Conservation (phyloP, 83 land plant species). For the Diphasiastrum complanatum region DNA sequence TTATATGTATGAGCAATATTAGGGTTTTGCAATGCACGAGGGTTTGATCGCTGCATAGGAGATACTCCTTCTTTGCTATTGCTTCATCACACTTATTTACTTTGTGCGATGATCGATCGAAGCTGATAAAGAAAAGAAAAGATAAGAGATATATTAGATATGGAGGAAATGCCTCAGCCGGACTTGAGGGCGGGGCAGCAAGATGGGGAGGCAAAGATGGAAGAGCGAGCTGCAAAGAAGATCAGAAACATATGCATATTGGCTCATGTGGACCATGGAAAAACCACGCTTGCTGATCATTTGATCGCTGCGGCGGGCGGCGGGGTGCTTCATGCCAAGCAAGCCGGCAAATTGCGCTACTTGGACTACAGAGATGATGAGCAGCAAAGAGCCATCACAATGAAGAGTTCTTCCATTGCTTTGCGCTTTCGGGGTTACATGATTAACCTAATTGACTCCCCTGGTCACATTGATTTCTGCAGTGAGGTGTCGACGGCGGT, state of each 20-base stretch:
- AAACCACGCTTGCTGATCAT: constrained; percentile 89
- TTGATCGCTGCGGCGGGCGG: constrained; percentile 68
- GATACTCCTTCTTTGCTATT: no score
- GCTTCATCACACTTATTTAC: no score
- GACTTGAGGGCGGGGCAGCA: background rate
- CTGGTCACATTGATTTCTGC: constrained; percentile 94
- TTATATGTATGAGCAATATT: no score
- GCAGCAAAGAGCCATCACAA: constrained; percentile 85
- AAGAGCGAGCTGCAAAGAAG: constrained; percentile 1
- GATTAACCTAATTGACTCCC: constrained; percentile 84
- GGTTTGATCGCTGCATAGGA: no score
- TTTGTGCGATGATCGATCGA: no score
- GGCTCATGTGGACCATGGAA: constrained; percentile 97
- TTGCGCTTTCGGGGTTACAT: constrained; percentile 41
- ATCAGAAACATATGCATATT: constrained; percentile 84
- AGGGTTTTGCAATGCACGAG: no score
- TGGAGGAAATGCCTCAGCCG: no score
- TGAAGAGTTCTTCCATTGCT: constrained; percentile 86
- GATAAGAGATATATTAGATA: no score
- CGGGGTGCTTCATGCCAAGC: constrained; percentile 66
- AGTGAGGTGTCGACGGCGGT: constrained; percentile 94
- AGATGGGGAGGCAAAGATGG: background rate
- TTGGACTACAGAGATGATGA: constrained; percentile 86
- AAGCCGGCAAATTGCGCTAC: constrained; percentile 70
- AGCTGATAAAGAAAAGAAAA: no score